Percentiles rank a stretch among this genome's conserved stretches.
Conservation (phyloP, 768 basidiomycete species). For the Suillus lakei region DNA sequence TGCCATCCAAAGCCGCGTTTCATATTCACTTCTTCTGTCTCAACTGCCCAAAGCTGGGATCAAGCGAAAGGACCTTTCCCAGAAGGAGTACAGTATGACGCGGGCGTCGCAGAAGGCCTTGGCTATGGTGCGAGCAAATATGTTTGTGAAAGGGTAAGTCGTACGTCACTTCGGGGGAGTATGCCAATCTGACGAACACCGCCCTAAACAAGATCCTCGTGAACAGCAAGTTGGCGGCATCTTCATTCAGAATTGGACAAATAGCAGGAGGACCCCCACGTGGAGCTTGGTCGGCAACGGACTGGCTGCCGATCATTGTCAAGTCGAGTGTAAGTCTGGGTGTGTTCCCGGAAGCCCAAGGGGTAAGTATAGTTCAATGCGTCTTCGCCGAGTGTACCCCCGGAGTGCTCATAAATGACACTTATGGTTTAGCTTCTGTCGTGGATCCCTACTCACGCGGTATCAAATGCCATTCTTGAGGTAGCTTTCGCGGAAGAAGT, state of each 20-base stretch:
- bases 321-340: conserved; percentile 33
- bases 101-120: conserved; percentile 32
- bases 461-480: conserved; percentile 25
- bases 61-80: conserved; percentile 22
- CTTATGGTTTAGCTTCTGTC: conserved; percentile 17
- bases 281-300: conserved; percentile 37
- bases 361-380: conserved; percentile 32
- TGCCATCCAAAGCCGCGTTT: conserved; percentile 29
- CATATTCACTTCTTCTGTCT: conserved; percentile 40
- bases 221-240: conserved; percentile 32
- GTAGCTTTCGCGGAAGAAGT: conserved; percentile 12
- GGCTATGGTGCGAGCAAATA: conserved; percentile 40
- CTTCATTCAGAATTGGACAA: conserved; percentile 32
- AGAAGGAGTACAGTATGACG: conserved; percentile 29
- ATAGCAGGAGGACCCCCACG: background rate
- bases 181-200: conserved; percentile 17
- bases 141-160: conserved; percentile 1
- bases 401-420: background rate
- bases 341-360: conserved; percentile 31
- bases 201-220: conserved; percentile 13
- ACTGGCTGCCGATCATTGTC: conserved; percentile 39
- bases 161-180: background rate
- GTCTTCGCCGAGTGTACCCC: background rate
- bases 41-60: conserved; percentile 18
- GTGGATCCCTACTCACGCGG: conserved; percentile 26